Conservation (phyloP, 345 rosid genomes). For the Citrus medica region DNA sequence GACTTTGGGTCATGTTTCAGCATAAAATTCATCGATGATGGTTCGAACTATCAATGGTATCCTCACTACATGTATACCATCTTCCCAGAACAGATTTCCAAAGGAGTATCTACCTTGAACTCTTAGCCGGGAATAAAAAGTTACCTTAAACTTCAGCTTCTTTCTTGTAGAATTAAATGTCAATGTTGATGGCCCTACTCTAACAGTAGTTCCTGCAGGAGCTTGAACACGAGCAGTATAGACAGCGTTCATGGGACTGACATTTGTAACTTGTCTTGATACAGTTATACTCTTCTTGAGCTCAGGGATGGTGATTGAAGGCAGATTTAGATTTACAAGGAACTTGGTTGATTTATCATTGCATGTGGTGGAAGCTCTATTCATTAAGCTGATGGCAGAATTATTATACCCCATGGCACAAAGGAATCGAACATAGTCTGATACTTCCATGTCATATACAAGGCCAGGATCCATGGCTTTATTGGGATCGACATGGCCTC, state of each 20-base stretch:
- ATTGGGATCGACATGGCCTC: constrained; percentile 59
- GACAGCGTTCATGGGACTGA: constrained; percentile 44
- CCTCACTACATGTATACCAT: constrained; percentile 44
- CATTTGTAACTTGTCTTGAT: constrained; percentile 65
- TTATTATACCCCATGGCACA: constrained; percentile 57
- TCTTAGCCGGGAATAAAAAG: constrained; percentile 27
- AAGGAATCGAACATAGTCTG: constrained; percentile 52
- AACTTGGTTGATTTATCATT: constrained; percentile 29
- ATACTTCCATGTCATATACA: constrained; percentile 40
- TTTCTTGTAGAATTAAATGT: constrained; percentile 40
- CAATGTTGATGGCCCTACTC: constrained; percentile 51
- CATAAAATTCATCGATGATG: constrained; percentile 24
- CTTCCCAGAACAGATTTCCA: constrained; percentile 48
- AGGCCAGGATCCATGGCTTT: constrained; percentile 57
- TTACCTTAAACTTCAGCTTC: constrained; percentile 43
- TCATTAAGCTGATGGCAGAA: constrained; percentile 48
- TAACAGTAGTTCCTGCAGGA: constrained; percentile 46
- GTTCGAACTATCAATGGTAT: constrained; percentile 42
- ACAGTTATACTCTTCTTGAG: constrained; percentile 41
- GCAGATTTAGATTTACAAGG: constrained; percentile 53
- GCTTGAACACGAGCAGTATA: constrained; percentile 45
- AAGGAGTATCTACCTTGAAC: constrained; percentile 58
- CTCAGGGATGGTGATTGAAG: constrained; percentile 64
- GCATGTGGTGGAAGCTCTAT: constrained; percentile 37
- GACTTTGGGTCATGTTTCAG: constrained; percentile 26